Conservation (phyloP, 371 early-diverging fungal species). For the Syncephalastrum sp. region DNA sequence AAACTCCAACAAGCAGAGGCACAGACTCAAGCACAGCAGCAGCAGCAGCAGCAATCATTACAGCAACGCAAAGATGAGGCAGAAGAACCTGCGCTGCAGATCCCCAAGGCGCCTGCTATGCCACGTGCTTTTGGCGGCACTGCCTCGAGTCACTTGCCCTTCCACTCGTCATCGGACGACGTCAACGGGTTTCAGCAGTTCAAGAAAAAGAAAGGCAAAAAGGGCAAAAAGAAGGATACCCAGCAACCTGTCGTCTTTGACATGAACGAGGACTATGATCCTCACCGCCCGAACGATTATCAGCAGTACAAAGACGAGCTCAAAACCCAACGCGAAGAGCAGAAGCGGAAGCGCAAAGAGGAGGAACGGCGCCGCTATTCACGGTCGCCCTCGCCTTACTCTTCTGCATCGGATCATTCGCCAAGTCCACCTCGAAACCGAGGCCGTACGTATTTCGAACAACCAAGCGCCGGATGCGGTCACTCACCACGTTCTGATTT, state of each 20-base stretch:
- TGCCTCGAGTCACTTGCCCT: constrained; percentile 15
- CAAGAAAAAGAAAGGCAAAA: constrained; percentile 27
- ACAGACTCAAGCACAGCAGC: no score
- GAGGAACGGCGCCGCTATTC: constrained; percentile 14
- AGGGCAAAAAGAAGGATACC: constrained; percentile 18
- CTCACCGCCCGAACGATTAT: constrained; percentile 62
- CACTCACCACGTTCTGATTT: neutral
- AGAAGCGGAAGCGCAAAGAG: constrained; percentile 17
- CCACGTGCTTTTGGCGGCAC: neutral
- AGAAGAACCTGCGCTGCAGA: neutral
- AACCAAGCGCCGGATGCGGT: no score
- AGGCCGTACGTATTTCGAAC: constrained; percentile 9
- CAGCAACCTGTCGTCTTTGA: constrained; percentile 35
- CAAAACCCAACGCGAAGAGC: constrained; percentile 29
- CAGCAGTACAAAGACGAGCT: constrained; percentile 58
- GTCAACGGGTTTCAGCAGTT: constrained; percentile 31
- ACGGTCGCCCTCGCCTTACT: constrained; percentile 19
- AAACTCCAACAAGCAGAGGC: constrained; percentile 18
- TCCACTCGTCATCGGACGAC: constrained; percentile 30
- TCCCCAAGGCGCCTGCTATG: neutral
- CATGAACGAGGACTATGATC: constrained; percentile 60
- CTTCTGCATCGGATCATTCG: constrained; percentile 19
- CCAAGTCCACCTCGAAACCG: constrained; percentile 17
- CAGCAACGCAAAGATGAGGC: neutral
- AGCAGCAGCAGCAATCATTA: neutral